Evolutionary conservation across 2,329 filamentous ascomycete species (phyloP), one percentile per base, ranked within the genome.

Genomic region (Alternaria dauci): DNA sequence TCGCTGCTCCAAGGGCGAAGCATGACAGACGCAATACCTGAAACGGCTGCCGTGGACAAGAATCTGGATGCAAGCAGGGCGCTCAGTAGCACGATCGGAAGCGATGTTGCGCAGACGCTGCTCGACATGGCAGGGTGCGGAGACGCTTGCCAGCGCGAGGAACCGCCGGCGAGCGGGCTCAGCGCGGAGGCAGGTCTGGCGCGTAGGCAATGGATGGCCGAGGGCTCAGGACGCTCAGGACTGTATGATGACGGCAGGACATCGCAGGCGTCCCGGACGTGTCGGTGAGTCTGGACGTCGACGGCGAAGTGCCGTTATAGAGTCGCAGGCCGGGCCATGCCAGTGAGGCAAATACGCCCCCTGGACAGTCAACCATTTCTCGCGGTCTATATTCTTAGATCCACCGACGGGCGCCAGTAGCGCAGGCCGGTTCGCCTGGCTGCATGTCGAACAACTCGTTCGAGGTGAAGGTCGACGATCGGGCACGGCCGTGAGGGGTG

Each of bases 211-310:
- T 54, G 43, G 42, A 55, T 46, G 18, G 44, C 52, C 28, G 38
- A 41, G 36, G 12, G 30, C 44, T 14, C 38, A 44, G 52, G 38
- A 46, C 63, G 30, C 44, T 14, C 38, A 44, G 52, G 38, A 46
- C 63, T 65, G 61, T 57, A 58, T 55, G 52, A 66, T 69, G 61
- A 66, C 66, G 63, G 44, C 48, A 55, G 52, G 52, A 34, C 41
- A 46, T 57, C 64, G 56, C 47, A 57, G 62, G 63, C 66, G 59
- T 59, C 60, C 57, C 59, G 34, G 60, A 55, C 47, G 52, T 71
- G 71, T 75, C 73, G 73, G 72, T 74, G 73, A 74, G 70, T 63
- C 54, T 65, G 55, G 68, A 53, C 53, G 63, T 63, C 46, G 56
- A 68, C 44, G 58, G 59, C 62, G 51, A 52, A 59, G 54, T 65